Evolutionary conservation across 257 asterid genomes (phyloP), one percentile per base, ranked within the genome.

Genomic region (Fraxinus pennsylvanica): DNA sequence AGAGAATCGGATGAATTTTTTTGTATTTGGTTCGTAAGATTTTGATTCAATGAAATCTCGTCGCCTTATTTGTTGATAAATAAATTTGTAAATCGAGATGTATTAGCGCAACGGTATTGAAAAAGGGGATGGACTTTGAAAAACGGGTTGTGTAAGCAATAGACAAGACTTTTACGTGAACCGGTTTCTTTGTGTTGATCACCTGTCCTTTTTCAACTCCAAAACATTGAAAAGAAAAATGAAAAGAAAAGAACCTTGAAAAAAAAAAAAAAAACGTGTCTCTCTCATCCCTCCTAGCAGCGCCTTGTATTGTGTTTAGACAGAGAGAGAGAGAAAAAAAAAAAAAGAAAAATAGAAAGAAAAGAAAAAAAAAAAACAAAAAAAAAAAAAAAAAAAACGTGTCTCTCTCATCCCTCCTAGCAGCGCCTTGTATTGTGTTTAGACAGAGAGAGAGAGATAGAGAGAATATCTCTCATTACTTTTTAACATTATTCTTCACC

Each of bases 401-500:
- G 39, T 30, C 75, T 47, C 35, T 77, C 50, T 71, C 77, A 57
- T 78, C 81, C 43, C 82, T 80, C 21, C 54, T 71, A 41, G 61
- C 84, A 81, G 68, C 80, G 71, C 71, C 78, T 74, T 71, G 79
- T 38, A 59, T 78, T 79, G 68, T 75, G 22, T 82, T 72, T 22
- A 73, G 81, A 39, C 3, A 9, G 2, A 41, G 50, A 10, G 14
- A 41, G 45, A 82, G 76, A 76, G 77, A 71, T 80, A 52, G 81
- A 73, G 83, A 84, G 86, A 75, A 75, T 82, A 78, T 84, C 85
- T 85, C 82, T 80, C 76, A 67, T 75, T 76, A 61, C 87, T 41
- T 85, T 86, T 83, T 82, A 68, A 81, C 88, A 83, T 86, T 81
- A 85, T 89, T 82, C 90, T 85, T 83, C 85, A 69, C 83, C 83